These are phyloP conservation scores for Trichoderma orchidacearum DNA, from an alignment of 495 filamentous ascomycete species.

Conservation along the genomic window DNA sequence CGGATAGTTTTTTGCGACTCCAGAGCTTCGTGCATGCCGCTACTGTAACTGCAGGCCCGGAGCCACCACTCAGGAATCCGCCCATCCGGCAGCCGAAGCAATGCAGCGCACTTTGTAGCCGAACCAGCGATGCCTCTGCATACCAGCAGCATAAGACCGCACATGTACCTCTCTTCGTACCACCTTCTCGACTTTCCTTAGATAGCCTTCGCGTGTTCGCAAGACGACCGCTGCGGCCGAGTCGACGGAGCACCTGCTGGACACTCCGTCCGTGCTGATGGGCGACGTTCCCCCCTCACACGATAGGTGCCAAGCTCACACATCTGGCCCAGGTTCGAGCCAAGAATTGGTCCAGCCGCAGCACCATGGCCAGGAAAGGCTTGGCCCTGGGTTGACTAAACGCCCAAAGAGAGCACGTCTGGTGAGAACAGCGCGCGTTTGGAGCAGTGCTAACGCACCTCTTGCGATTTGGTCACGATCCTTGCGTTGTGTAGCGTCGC, in stretches of 20 bases:
- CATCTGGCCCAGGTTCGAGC: not conserved
- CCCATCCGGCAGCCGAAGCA: not conserved
- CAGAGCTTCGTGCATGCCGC: not conserved
- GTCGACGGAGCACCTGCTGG: no score
- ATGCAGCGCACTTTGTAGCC: not conserved
- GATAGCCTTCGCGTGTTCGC: no score
- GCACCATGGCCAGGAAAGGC: not conserved
- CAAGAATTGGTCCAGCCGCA: not conserved
- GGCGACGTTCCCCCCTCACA: not conserved
- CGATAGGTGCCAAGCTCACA: not conserved
- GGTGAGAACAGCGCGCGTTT: not conserved
- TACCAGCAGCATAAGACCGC: not conserved
- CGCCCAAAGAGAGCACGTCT: not conserved
- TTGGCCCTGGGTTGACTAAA: not conserved
- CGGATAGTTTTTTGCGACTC: no score
- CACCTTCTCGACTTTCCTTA: no score
- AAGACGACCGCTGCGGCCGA: no score
- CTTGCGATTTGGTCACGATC: not conserved
- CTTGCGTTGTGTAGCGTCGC: not conserved
- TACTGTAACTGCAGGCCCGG: not conserved
- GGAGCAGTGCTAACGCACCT: not conserved
- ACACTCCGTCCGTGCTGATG: not conserved
- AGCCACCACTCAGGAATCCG: not conserved
- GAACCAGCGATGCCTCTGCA: not conserved
- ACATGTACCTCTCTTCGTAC: not conserved